These are phyloP conservation scores for Polyplosphaeria fusca DNA, from an alignment of 495 filamentous ascomycete genomes.

Conservation along the genomic window DNA sequence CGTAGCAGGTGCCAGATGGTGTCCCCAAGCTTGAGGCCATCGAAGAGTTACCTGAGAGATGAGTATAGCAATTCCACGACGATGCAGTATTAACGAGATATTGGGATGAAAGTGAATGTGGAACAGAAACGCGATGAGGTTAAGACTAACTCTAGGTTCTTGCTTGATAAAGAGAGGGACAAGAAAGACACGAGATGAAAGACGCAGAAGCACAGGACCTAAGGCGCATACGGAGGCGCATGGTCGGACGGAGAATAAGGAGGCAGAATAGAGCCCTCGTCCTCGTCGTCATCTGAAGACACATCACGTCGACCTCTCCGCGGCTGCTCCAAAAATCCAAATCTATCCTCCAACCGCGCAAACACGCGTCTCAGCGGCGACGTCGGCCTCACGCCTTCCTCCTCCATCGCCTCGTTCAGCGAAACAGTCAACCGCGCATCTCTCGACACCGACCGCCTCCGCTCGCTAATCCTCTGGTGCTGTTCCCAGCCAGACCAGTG, in stretches of 20 bases:
- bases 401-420: neutral
- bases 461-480: neutral
- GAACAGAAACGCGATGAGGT: too few relatives aligned
- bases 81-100: too few relatives aligned
- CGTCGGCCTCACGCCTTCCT: neutral
- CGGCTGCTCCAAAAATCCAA: too few relatives aligned
- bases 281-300: neutral
- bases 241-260: neutral
- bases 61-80: too few relatives aligned
- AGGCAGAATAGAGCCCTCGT: neutral
- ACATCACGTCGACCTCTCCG: too few relatives aligned
- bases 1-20: too few relatives aligned
- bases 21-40: too few relatives aligned
- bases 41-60: too few relatives aligned
- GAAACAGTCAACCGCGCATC: neutral
- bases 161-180: too few relatives aligned
- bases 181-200: too few relatives aligned
- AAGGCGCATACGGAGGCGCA: neutral
- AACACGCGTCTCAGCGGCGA: neutral
- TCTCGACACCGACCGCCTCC: neutral
- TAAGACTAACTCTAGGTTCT: too few relatives aligned
- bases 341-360: neutral
- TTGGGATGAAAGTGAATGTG: too few relatives aligned
- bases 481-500: neutral
- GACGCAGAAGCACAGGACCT: neutral